Evolutionary conservation across 1,284 basidiomycete genomes (phyloP).

Genomic region (Cryptococcus hybrid): DNA sequence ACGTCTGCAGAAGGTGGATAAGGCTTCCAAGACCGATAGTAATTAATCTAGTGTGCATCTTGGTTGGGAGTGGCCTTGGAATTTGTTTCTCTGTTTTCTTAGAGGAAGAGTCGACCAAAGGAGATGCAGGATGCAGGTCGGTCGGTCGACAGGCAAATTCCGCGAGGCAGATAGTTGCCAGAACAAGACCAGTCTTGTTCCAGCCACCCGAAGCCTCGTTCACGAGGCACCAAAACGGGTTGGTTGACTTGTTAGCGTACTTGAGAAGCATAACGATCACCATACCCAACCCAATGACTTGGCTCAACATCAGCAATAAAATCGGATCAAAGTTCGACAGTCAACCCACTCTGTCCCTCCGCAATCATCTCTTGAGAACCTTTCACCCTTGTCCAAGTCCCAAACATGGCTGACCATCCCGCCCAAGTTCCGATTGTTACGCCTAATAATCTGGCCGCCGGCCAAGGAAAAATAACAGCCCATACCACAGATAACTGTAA

Average conservation of each 20-base stretch:
- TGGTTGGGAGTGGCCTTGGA: constrained; percentile 6
- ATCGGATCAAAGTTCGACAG: not conserved
- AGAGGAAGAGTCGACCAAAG: constrained; percentile 6
- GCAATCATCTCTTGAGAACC: constrained; percentile 52
- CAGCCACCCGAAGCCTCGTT: constrained; percentile 65
- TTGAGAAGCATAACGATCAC: constrained; percentile 69
- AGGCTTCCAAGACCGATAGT: constrained; percentile 66
- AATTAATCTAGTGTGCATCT: constrained; percentile 13
- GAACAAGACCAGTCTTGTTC: constrained; percentile 64
- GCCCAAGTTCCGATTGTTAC: constrained; percentile 60
- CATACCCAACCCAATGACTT: constrained; percentile 68
- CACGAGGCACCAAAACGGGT: constrained; percentile 83
- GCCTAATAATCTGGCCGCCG: constrained; percentile 59
- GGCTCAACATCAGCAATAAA: not conserved
- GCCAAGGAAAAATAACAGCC: constrained; percentile 60
- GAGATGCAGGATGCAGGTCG: constrained; percentile 34
- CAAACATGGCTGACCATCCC: constrained; percentile 57
- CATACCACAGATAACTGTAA: constrained; percentile 60
- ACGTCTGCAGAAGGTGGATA: constrained; percentile 73
- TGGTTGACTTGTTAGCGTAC: constrained; percentile 74
- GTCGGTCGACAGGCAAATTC: constrained; percentile 42
- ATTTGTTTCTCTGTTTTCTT: constrained; percentile 11
- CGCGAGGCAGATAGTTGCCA: constrained; percentile 41
- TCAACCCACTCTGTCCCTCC: constrained; percentile 59
- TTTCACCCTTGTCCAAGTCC: constrained; percentile 58